phyloP scores from a whole-genome alignment of 257 asterid genomes.

The Nicotiana obtusifolia region DNA sequence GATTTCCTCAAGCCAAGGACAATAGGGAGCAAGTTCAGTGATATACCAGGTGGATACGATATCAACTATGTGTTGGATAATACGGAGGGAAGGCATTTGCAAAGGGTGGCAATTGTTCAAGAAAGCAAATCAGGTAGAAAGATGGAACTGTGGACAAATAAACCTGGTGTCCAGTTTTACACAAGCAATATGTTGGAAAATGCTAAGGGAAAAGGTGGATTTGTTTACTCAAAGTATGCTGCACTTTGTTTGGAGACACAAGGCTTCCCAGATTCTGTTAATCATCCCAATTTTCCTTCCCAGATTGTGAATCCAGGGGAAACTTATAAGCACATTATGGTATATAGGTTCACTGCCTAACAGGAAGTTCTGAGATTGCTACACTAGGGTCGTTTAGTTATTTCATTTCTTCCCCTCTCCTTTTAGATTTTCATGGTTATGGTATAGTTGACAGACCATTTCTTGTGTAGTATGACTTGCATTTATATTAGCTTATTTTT shows the following conservation, averaged over 20 bases:
- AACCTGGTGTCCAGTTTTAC: slow-evolving; percentile 76
- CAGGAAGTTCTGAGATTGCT: neutral
- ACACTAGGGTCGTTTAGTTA: too few species aligned
- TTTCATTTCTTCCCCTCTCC: neutral
- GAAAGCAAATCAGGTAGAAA: slow-evolving; percentile 54
- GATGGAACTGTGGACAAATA: slow-evolving; percentile 81
- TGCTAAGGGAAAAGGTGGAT: slow-evolving; percentile 51
- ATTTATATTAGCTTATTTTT: neutral
- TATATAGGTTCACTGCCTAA: slow-evolving; percentile 57
- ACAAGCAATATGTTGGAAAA: slow-evolving; percentile 52
- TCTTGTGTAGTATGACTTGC: neutral
- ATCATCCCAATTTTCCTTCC: slow-evolving; percentile 68
- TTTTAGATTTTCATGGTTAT: neutral
- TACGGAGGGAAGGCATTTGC: slow-evolving; percentile 25
- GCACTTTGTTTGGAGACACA: slow-evolving; percentile 79
- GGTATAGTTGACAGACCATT: neutral
- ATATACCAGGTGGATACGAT: slow-evolving; percentile 54
- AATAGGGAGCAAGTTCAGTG: slow-evolving; percentile 40
- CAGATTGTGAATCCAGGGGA: slow-evolving; percentile 66
- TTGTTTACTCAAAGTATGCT: slow-evolving; percentile 35
- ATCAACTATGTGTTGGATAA: slow-evolving; percentile 63
- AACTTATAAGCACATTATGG: slow-evolving; percentile 53
- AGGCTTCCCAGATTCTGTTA: slow-evolving; percentile 84
- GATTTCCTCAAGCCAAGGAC: slow-evolving; percentile 48
- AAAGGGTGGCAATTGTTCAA: slow-evolving; percentile 41